Conservation (phyloP, 108 stramenopile species). For the Hondaea fermentalgiana region DNA sequence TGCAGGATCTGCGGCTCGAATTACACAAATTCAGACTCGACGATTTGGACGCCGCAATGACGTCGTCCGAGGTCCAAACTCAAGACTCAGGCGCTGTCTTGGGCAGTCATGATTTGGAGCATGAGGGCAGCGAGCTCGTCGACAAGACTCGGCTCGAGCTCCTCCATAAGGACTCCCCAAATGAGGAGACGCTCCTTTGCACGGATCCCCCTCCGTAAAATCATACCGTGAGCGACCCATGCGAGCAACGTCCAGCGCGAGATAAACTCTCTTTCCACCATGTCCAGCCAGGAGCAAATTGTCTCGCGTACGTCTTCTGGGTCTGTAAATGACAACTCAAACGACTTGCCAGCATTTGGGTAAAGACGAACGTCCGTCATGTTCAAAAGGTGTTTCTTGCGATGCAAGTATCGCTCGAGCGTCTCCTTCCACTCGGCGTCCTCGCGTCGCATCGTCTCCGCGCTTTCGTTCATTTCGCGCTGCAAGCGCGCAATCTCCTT, state of each 20-base stretch:
- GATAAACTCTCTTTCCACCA: neutral
- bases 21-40: neutral
- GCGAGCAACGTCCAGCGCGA: neutral
- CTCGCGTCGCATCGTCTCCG: neutral
- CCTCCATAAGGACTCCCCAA: neutral
- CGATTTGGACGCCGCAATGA: neutral
- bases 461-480: too few relatives aligned
- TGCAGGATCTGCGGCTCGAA: neutral
- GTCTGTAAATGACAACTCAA: neutral
- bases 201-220: neutral
- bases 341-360: neutral
- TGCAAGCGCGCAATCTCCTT: neutral
- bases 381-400: too few relatives aligned
- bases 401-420: neutral
- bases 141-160: neutral
- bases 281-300: neutral
- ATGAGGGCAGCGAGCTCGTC: neutral
- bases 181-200: neutral
- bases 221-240: neutral
- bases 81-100: neutral
- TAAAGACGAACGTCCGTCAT: neutral
- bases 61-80: too few relatives aligned
- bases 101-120: neutral
- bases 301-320: neutral
- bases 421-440: neutral